Evolutionary conservation across 768 basidiomycete genomes (phyloP), one percentile per base, ranked within the genome.

Genomic region (Boletus reticulatus): DNA sequence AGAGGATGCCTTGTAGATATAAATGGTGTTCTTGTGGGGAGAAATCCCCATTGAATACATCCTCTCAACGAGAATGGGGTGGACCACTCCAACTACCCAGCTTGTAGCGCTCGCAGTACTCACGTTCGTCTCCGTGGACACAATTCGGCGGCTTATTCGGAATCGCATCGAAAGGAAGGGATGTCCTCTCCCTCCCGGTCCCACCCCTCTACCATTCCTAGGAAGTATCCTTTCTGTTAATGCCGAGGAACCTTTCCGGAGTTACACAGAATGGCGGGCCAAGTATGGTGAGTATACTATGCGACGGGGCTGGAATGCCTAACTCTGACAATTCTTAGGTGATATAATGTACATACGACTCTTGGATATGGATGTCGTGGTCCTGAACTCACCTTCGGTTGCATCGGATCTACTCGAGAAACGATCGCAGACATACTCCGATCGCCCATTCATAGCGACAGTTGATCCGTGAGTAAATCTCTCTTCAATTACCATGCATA

Each of bases 311-410:
- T n/a, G 20, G 44, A 32, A 20, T 16, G 8, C 36, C 22, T 19
- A 12, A 44, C 20, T 31, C 43, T 59, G 17, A 60, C 8, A 14
- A 31, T 17, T 38, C 10, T 2, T 29, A 79, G 77, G 80, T 11
- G 68, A 77, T n/a, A 62, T 85, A 14, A 74, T 84, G 41, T 79
- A 78, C 14, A 76, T 79, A 56, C 73, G 73, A 27, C 67, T 80
- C n/a, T 76, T 80, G 60, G 80, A 77, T 52, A 71, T 72, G 41
- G 70, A 68, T 16, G 72, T 76, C 17, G 66, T 84, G 27, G 64
- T 84, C 50, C 61, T 84, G 36, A 84, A 80, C 61, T 71, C 73
- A 14, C 65, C 64, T 22, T 73, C 74, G 50, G 74, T 71, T 14
- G 76, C 73, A 2, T 57, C 68, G 20, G 80, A 81, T 39, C 71